Evolutionary conservation across 768 basidiomycete genomes (phyloP), one percentile per base, ranked within the genome.

Genomic region (Pleurotus djamor): DNA sequence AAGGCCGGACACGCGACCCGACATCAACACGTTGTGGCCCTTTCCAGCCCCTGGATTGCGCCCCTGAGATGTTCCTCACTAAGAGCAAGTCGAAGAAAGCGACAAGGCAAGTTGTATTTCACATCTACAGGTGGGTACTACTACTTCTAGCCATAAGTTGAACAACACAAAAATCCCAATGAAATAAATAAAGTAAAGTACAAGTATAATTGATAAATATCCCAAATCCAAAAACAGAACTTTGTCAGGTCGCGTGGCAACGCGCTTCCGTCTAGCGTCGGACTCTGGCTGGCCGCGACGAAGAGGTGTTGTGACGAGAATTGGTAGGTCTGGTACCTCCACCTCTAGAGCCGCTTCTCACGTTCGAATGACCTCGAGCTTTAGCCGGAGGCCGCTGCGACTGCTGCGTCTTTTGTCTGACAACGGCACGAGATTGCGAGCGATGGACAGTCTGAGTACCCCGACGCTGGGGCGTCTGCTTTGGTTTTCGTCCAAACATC

Each of bases 401-500:
- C 21, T 28, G 54, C 41, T 28, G 54, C 41, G 54, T 56, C 41
- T 44, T 56, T 38, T 37, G 10, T 41, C 54, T 56, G 16, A 56
- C 54, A 17, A 56, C 54, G 8, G 54, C 54, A 14, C 54, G 54
- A 44, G 54, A 56, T 56, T 56, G 54, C 17, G 37, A 38, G 32
- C 54, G 54, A 33, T 16, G 16, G 16, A 32, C 38, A 38, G 54
- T 56, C 12, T n/a, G 21, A 28, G 21, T 28, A 28, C 21, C 13
- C 37, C 54, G 54, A 43, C 54, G 16, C 17, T n/a, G n/a, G 13
- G 52, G 14, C 16, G 43, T 28, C 45, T 57, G 48, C 21, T 52
- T 51, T 54, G 55, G 55, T 44, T 60, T 58, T 28, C 34, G 14
- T 17, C 52, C 54, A 48, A 63, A 60, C 6, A 63, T n/a, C 17